Evolutionary conservation across 1,139 yeast species (phyloP), one percentile per base, ranked within the genome.

Genomic region (Lipomyces yarrowii): DNA sequence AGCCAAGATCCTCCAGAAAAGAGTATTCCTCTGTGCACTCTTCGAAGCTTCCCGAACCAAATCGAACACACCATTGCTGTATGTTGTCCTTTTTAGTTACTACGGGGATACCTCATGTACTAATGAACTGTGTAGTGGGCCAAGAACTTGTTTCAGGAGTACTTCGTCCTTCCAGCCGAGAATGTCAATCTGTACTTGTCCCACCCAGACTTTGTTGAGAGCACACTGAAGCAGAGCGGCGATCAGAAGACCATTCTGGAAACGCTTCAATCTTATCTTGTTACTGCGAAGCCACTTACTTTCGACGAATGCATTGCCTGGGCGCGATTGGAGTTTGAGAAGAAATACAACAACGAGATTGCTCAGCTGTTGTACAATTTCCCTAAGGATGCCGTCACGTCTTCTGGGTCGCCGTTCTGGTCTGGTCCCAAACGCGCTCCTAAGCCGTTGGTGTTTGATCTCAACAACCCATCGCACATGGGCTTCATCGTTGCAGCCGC

Each of bases 1-100:
- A 90, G 97, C 30, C 96, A 92, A 78, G 99, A 94, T 80, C 99
- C 99, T 55, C 99, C 99, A 59, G 99, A 94, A 81, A 92, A 92
- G 80, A 87, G 97, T 3, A 93, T 94, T 75, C 99, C 99, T 51
- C 84, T 94, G 75, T 94, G 99, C 84, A 94, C 99, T 8, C 84
- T 94, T 76, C 87, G 98, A 79, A 90, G 97, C 7, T 94, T 94
- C 87, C 99, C 99, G 66, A 91, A 92, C 79, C 94, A 93, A 79
- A 94, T 94, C 74, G 99, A 94, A 76, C 99, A 94, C 76, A 96
- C 99, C 0, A 94, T 94, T 80, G 98, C 99, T 15, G 64, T 61
- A 57, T 48, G 61, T 57, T 56, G 21, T 61, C 11, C 13, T 56
- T 51, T 61, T 11, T 18, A 10, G n/a, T 15, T 52, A 10, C n/a